Conservation (phyloP, 1,139 yeast species). For the Geotrichum europaeum region DNA sequence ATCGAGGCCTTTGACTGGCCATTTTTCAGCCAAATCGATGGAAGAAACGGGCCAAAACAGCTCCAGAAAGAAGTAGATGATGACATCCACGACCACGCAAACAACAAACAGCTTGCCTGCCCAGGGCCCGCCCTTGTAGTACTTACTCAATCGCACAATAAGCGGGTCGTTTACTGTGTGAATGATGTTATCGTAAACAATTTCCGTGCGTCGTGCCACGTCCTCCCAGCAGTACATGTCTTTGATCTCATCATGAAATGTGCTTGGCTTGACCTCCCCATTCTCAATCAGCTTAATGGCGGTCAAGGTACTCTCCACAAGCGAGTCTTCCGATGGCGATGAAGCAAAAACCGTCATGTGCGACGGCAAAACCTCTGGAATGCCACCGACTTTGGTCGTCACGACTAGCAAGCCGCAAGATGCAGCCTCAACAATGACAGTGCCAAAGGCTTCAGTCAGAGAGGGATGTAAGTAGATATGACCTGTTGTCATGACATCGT, state of each 20-base stretch:
- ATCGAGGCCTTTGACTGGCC: conserved; percentile 47
- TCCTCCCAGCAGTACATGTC: conserved; percentile 90
- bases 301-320: conserved; percentile 59
- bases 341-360: conserved; percentile 88
- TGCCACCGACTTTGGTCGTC: conserved; percentile 95
- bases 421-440: conserved; percentile 95
- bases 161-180: conserved; percentile 41
- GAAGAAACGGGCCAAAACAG: conserved; percentile 59
- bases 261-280: conserved; percentile 60
- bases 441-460: conserved; percentile 95
- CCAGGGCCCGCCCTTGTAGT: conserved; percentile 71
- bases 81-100: conserved; percentile 72
- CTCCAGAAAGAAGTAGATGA: conserved; percentile 58
- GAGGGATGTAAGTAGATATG: conserved; percentile 93
- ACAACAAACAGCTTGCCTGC: conserved; percentile 79
- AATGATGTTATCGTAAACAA: conserved; percentile 50
- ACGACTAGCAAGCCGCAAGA: conserved; percentile 92
- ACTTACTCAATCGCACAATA: conserved; percentile 49
- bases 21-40: conserved; percentile 69
- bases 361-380: conserved; percentile 89
- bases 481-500: conserved; percentile 90
- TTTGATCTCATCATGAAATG: conserved; percentile 71
- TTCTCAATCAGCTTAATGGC: conserved; percentile 58
- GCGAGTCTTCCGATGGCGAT: conserved; percentile 73
- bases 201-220: conserved; percentile 79